phyloP scores from a whole-genome alignment of 2,329 filamentous ascomycete genomes.

The Pseudovirgaria hyperparasitica region DNA sequence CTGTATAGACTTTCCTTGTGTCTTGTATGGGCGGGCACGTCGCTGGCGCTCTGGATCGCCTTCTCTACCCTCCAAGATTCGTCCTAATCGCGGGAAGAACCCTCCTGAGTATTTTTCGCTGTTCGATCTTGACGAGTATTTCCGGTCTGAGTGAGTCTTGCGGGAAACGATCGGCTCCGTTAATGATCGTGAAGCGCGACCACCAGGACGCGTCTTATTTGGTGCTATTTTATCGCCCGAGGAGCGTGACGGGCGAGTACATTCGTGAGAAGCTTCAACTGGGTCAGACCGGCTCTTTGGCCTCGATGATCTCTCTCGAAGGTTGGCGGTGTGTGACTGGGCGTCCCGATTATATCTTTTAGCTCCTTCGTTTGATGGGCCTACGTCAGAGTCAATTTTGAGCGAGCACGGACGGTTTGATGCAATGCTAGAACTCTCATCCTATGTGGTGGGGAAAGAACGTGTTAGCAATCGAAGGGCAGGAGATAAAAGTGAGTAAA shows the following conservation, averaged over 20 bases:
- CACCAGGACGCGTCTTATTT: constrained; percentile 11
- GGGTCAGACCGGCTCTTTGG: constrained; percentile 9
- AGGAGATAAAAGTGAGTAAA: constrained; percentile 4
- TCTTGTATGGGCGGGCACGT: constrained; percentile 12
- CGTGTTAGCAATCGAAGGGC: constrained; percentile 16
- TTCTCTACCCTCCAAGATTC: constrained; percentile 27
- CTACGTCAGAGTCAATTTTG: too few relatives aligned
- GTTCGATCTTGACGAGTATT: constrained; percentile 6
- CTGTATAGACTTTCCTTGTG: constrained; percentile 6
- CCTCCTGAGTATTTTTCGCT: constrained; percentile 10
- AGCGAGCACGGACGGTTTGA: too few relatives aligned
- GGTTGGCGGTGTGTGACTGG: too few relatives aligned
- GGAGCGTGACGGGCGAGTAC: constrained; percentile 10
- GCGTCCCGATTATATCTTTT: too few relatives aligned
- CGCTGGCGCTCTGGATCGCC: constrained; percentile 10
- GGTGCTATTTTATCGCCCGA: constrained; percentile 13
- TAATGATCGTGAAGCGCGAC: constrained; percentile 12
- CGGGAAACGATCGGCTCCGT: constrained; percentile 10
- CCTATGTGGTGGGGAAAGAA: constrained; percentile 13
- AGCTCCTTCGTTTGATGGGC: too few relatives aligned
- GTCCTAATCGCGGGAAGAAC: constrained; percentile 27
- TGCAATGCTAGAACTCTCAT: too few relatives aligned
- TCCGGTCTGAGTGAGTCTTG: constrained; percentile 6
- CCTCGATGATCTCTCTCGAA: too few relatives aligned
- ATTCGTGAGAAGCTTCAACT: constrained; percentile 10